Evolutionary conservation across 2,329 filamentous ascomycete species (phyloP).

Genomic region (Dichotomopilus funicola): DNA sequence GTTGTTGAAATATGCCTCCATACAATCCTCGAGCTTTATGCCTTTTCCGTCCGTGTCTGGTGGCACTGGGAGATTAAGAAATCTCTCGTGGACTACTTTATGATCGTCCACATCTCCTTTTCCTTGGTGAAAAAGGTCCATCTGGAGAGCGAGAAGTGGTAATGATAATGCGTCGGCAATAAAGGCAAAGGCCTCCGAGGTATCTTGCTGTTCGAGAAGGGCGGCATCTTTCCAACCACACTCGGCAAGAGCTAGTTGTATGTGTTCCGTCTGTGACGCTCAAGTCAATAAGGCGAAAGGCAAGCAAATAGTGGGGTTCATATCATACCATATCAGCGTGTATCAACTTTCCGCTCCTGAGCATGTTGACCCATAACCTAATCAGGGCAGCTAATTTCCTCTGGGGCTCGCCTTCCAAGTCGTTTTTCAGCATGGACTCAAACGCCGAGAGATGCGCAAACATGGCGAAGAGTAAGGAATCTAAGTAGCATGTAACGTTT

Average conservation of each 20-base stretch:
- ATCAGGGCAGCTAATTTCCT: slow-evolving; percentile 70
- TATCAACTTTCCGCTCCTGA: slow-evolving; percentile 79
- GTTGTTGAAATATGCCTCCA: slow-evolving; percentile 94
- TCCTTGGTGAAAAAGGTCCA: slow-evolving; percentile 85
- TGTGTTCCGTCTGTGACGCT: slow-evolving; percentile 59
- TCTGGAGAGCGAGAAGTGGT: slow-evolving; percentile 81
- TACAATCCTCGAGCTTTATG: slow-evolving; percentile 79
- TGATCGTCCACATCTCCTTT: slow-evolving; percentile 83
- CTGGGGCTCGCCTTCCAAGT: slow-evolving; percentile 64
- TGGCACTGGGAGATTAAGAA: slow-evolving; percentile 87
- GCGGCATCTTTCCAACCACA: slow-evolving; percentile 86
- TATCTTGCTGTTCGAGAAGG: slow-evolving; percentile 79
- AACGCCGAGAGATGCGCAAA: slow-evolving; percentile 86
- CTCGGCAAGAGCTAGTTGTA: slow-evolving; percentile 74
- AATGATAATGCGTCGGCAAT: slow-evolving; percentile 85
- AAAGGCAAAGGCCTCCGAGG: slow-evolving; percentile 91
- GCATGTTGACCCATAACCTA: slow-evolving; percentile 87
- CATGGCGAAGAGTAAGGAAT: slow-evolving; percentile 90
- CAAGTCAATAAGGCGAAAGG: not conserved
- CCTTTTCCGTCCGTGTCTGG: slow-evolving; percentile 61
- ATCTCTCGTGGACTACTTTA: slow-evolving; percentile 85
- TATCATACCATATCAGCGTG: slow-evolving; percentile 68
- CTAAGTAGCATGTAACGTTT: slow-evolving; percentile 89
- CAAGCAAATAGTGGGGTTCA: not conserved
- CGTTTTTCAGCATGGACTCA: slow-evolving; percentile 82